phyloP scores from a whole-genome alignment of 352 stramenopile species.

The Blastocystis sp. region DNA sequence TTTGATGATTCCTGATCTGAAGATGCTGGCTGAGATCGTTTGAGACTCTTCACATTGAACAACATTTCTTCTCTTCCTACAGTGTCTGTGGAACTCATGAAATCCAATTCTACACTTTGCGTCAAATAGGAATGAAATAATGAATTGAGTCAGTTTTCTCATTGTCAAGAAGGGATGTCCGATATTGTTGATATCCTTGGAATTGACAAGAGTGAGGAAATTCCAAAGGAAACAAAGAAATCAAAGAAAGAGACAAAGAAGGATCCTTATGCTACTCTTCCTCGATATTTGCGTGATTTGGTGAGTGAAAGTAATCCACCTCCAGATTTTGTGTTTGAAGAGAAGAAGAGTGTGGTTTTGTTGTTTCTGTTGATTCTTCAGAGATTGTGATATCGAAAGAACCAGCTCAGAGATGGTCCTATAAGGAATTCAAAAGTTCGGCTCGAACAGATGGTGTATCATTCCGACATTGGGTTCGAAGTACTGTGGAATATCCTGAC shows the following conservation, averaged over 20 bases:
- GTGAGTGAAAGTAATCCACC: slow-evolving; percentile 13
- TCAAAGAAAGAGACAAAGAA: neutral
- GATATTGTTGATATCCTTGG: slow-evolving; percentile 36
- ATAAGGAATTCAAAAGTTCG: slow-evolving; percentile 7
- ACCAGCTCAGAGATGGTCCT: neutral
- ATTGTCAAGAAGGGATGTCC: neutral
- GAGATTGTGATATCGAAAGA: slow-evolving; percentile 25
- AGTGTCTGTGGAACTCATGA: neutral
- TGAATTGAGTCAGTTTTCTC: neutral
- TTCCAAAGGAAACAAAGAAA: neutral
- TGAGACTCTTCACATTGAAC: neutral
- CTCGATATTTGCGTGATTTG: slow-evolving; percentile 11
- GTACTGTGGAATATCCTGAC: slow-evolving; percentile 49
- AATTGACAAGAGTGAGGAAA: slow-evolving; percentile 8
- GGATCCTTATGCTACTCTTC: neutral
- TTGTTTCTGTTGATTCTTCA: neutral
- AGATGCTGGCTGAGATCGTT: neutral
- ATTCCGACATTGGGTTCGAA: slow-evolving; percentile 60
- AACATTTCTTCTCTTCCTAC: neutral
- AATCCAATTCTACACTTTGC: neutral
- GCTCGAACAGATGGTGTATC: slow-evolving; percentile 14
- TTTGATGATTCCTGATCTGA: too few species aligned
- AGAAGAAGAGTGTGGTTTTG: slow-evolving; percentile 17
- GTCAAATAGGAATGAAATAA: neutral
- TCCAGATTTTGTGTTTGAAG: neutral